Percentiles rank a stretch among this genome's conserved stretches.
phyloP scores from a whole-genome alignment of 257 asterid species.

The Penstemon eatonii region DNA sequence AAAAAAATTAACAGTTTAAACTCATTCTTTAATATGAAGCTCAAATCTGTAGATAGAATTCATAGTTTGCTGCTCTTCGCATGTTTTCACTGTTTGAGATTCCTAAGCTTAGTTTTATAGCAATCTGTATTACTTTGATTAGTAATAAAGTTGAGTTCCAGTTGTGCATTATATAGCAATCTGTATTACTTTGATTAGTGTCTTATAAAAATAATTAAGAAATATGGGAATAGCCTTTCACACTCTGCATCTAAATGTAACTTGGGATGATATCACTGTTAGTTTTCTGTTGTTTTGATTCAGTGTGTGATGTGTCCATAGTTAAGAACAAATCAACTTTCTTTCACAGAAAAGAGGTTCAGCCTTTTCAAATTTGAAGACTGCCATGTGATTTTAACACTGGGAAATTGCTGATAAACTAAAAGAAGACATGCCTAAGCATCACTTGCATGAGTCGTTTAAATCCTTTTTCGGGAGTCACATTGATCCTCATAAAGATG shows the following conservation, averaged over 20 bases:
- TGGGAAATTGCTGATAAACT: conserved; percentile 34
- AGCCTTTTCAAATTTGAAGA: conserved; percentile 26
- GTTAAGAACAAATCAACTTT: neutral
- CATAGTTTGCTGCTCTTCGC: too few relatives aligned
- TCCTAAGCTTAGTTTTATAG: neutral
- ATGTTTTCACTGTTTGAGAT: too few relatives aligned
- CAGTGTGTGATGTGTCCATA: neutral
- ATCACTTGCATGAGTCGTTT: conserved; percentile 44
- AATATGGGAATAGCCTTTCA: neutral
- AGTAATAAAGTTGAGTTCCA: neutral
- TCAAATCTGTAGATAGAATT: too few relatives aligned
- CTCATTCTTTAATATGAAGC: too few relatives aligned
- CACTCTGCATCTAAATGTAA: neutral
- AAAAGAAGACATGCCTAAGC: conserved; percentile 59
- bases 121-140: neutral
- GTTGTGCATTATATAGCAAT: neutral
- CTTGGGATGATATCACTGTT: neutral
- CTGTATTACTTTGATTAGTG: neutral
- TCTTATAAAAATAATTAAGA: neutral
- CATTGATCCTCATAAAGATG: conserved; percentile 61
- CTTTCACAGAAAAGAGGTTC: neutral
- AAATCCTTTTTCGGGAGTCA: conserved; percentile 53
- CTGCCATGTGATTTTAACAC: conserved; percentile 17
- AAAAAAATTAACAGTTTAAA: too few relatives aligned
- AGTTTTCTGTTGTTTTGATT: neutral